Evolutionary conservation across 2,329 filamentous ascomycete species (phyloP).

Genomic region (Metarhizium anisopliae): DNA sequence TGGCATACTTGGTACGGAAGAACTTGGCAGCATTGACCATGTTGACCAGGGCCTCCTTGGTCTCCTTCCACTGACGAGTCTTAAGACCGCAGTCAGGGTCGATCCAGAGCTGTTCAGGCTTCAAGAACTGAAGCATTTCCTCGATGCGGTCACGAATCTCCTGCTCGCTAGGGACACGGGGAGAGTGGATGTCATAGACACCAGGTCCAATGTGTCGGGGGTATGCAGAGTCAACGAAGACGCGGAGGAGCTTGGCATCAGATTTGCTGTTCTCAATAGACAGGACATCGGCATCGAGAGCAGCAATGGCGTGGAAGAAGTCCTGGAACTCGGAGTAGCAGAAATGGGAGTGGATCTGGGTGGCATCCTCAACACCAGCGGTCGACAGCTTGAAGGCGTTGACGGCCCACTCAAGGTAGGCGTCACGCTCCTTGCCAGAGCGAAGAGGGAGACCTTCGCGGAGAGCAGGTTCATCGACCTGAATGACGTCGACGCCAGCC

Average conservation of each 20-base stretch:
- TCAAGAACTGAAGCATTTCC: conserved; percentile 97
- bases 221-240: conserved; percentile 96
- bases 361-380: conserved; percentile 85
- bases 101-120: conserved; percentile 98
- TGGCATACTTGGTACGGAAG: conserved; percentile 84
- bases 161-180: conserved; percentile 91
- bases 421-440: conserved; percentile 85
- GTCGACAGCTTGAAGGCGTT: conserved; percentile 96
- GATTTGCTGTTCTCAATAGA: conserved; percentile 99
- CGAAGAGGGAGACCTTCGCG: conserved; percentile 99
- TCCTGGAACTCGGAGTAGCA: conserved; percentile 99
- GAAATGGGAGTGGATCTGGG: conserved; percentile 99
- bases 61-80: conserved; percentile 98
- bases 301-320: conserved; percentile 99
- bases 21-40: conserved; percentile 97
- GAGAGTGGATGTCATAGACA: conserved; percentile 99
- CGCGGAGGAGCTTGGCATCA: conserved; percentile 96
- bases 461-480: conserved; percentile 97
- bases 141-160: conserved; percentile 97
- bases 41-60: conserved; percentile 90
- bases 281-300: conserved; percentile 94
- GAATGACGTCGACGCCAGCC: conserved; percentile 94
- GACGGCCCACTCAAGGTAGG: conserved; percentile 95
- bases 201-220: conserved; percentile 96
- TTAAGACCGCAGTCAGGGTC: conserved; percentile 99